phyloP scores from a whole-genome alignment of 306 rosid genomes.

The Cyamopsis tetragonoloba region DNA sequence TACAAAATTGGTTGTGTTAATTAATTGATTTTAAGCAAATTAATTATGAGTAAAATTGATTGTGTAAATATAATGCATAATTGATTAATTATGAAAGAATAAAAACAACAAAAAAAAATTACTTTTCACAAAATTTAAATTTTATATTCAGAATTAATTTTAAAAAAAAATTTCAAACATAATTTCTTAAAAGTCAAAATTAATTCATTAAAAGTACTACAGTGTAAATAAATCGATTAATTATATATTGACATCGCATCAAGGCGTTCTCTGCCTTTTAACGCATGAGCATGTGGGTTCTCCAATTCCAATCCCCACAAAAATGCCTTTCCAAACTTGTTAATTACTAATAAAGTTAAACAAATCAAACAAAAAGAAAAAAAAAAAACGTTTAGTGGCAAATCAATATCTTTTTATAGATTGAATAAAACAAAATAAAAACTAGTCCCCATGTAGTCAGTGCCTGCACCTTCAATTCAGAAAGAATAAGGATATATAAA shows the following conservation, averaged over 20 bases:
- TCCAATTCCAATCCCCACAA: neutral
- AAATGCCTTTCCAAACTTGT: neutral
- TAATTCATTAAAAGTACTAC: too few relatives aligned
- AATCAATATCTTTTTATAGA: constrained; percentile 9
- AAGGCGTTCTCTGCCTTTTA: constrained; percentile 13
- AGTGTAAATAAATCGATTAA: too few relatives aligned
- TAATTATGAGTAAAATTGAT: too few relatives aligned
- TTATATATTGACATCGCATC: constrained; percentile 18
- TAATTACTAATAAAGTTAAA: neutral
- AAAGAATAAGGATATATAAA: neutral
- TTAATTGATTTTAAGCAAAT: too few relatives aligned
- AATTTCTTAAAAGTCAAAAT: too few relatives aligned
- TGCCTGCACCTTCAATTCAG: constrained; percentile 17
- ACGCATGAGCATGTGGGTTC: constrained; percentile 25
- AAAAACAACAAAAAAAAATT: too few relatives aligned
- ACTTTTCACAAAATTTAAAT: too few relatives aligned
- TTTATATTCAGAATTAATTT: too few relatives aligned
- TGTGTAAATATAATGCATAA: too few relatives aligned
- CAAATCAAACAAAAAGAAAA: neutral
- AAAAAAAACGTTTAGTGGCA: neutral
- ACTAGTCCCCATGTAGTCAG: constrained; percentile 23
- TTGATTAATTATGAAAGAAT: too few relatives aligned
- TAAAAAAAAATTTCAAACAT: too few relatives aligned
- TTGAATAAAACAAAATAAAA: constrained; percentile 15
- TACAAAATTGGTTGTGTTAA: too few relatives aligned